phyloP scores from a whole-genome alignment of 2,329 filamentous ascomycete species.

The Aureobasidium sp. region DNA sequence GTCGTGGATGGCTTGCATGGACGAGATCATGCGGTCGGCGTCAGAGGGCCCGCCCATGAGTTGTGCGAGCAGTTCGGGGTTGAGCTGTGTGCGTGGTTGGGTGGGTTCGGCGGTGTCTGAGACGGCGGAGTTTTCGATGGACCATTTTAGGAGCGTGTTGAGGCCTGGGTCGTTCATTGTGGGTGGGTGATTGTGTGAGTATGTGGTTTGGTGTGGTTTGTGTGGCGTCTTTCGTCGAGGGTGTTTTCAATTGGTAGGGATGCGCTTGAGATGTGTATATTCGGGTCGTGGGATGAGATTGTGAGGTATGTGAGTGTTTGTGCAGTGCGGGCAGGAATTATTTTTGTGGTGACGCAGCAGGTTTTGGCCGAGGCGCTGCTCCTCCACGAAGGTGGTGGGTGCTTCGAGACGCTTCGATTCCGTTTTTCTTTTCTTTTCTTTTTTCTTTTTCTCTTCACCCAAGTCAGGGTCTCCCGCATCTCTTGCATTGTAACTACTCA shows the following conservation, averaged over 20 bases:
- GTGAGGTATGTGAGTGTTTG: neutral
- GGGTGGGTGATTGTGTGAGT: neutral
- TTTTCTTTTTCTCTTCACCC: neutral
- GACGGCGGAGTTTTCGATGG: conserved; percentile 52
- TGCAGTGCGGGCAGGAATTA: neutral
- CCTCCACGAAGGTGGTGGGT: conserved; percentile 2
- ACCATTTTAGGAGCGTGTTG: conserved; percentile 74
- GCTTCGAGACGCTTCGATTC: conserved; percentile 16
- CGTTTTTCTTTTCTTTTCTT: neutral
- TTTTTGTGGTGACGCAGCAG: conserved; percentile 8
- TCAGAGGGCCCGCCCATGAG: conserved; percentile 81
- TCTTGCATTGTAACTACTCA: neutral
- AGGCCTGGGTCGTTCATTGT: conserved; percentile 51
- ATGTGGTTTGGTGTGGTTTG: neutral
- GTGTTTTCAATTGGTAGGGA: no score
- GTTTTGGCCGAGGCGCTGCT: conserved; percentile 5
- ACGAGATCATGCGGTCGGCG: conserved; percentile 80
- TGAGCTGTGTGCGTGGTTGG: conserved; percentile 35
- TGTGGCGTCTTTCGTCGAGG: no score
- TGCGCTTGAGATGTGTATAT: neutral
- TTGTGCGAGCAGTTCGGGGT: conserved; percentile 60
- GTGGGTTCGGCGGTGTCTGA: conserved; percentile 21
- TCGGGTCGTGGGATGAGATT: neutral
- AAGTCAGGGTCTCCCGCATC: neutral
- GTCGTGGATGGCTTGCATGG: conserved; percentile 67